These are phyloP conservation scores for Scedosporium aurantiacum DNA, from an alignment of 2,329 filamentous ascomycete species.

Conservation along the genomic window DNA sequence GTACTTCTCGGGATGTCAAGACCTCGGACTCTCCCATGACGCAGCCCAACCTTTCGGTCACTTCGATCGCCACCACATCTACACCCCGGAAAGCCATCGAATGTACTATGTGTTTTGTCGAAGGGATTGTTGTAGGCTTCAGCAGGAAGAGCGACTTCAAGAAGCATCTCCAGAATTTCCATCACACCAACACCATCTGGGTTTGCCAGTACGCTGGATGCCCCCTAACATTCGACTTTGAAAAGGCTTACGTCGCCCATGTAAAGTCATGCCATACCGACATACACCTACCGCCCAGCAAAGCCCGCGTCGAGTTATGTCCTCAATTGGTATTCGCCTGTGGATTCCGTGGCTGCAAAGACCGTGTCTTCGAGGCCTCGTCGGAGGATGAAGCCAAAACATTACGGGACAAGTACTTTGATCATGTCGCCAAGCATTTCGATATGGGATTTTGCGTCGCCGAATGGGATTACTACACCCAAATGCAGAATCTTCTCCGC, in stretches of 20 bases:
- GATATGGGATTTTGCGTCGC: constrained; percentile 30
- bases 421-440: constrained; percentile 35
- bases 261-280: constrained; percentile 31
- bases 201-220: constrained; percentile 30
- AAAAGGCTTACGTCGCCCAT: constrained; percentile 32
- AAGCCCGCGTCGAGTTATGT: constrained; percentile 29
- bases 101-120: constrained; percentile 34
- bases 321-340: constrained; percentile 33
- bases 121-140: constrained; percentile 33
- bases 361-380: constrained; percentile 29
- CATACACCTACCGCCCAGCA: constrained; percentile 28
- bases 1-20: constrained; percentile 4
- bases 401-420: constrained; percentile 32
- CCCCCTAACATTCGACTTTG: constrained; percentile 31
- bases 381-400: constrained; percentile 23
- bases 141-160: constrained; percentile 37
- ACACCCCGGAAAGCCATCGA: constrained; percentile 16
- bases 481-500: constrained; percentile 32
- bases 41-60: constrained; percentile 11
- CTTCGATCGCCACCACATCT: constrained; percentile 2
- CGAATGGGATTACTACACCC: constrained; percentile 31
- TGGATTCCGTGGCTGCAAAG: constrained; percentile 30
- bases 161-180: constrained; percentile 37
- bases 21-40: constrained; percentile 9
- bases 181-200: constrained; percentile 31